A percentile compares a stretch with the other conserved stretches of the same genome.
Conservation (phyloP, 2,329 filamentous ascomycete genomes). For the Colletotrichum neosansevieriae region DNA sequence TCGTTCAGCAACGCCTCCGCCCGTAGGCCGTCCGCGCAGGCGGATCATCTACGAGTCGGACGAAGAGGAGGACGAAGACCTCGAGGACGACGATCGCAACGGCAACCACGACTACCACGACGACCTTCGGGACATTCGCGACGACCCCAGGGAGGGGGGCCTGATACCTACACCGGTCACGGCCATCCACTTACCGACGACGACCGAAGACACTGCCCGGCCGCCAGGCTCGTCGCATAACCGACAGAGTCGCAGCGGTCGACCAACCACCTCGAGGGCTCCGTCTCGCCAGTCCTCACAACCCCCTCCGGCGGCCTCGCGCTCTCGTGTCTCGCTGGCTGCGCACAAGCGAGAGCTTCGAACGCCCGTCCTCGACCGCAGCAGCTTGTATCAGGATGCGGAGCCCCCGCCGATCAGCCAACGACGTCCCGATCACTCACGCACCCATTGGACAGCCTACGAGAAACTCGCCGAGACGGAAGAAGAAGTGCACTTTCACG, state of each 20-base stretch:
- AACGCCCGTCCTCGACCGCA: slow-evolving; percentile 29
- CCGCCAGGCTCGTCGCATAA: not conserved
- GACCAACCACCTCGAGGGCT: not conserved
- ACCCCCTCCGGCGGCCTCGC: slow-evolving; percentile 9
- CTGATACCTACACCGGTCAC: slow-evolving; percentile 17
- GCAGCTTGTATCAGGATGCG: slow-evolving; percentile 29
- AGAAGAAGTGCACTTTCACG: not conserved
- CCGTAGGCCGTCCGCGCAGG: slow-evolving; percentile 18
- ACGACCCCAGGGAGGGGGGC: not conserved
- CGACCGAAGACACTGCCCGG: not conserved
- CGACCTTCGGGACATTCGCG: slow-evolving; percentile 3
- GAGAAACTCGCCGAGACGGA: slow-evolving; percentile 12
- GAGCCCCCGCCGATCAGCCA: slow-evolving; percentile 31
- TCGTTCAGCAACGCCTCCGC: slow-evolving; percentile 35
- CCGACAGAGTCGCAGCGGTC: not conserved
- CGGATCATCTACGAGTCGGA: slow-evolving; percentile 28
- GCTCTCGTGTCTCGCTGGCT: slow-evolving; percentile 1
- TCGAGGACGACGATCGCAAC: not conserved
- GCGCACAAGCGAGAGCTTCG: slow-evolving; percentile 27
- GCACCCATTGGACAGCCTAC: slow-evolving; percentile 4
- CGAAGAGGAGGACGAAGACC: slow-evolving; percentile 25
- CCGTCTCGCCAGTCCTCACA: slow-evolving; percentile 25
- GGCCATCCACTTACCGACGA: slow-evolving; percentile 5
- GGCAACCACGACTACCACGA: not conserved
- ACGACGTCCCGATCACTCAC: slow-evolving; percentile 16